Base-by-base conservation (phyloP, 306 rosid species). In the Cicer judaicum region DNA sequence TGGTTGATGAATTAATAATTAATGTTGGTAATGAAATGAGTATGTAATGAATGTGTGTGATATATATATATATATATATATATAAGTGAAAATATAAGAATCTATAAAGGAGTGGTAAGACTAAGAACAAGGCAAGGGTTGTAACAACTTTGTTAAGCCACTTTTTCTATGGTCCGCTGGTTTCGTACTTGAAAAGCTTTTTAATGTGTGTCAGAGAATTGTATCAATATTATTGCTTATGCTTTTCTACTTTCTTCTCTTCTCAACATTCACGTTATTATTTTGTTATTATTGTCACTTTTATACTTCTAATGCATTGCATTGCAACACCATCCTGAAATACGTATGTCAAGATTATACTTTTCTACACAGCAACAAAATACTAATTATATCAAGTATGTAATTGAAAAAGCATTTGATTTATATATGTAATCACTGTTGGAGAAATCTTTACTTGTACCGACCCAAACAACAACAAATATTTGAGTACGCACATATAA, bases 91-190 rank as follows among this genome's bases (percentile, higher is more conserved):
- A 60, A 12, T 12, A 12, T 12, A 43, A 76, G 84, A 79, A 75
- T 83, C 49, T 65, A 52, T 10, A 70, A 70, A 55, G 60, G 10
- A 54, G 81, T 14, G 63, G 68, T 36, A 19, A 16, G 65, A 69
- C 41, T 36, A 19, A 16, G 65, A 69, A 34, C 14, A 70, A 47
- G 15, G 60, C 14, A 16, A 16, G 2, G 70, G 65, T 54, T 50
- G 78, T 15, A 56, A 44, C 73, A 68, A 68, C 65, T 56, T 54
- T 71, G 83, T 39, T 9, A 6, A 57, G 65, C 69, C 76, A 57
- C 70, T 36, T 69, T 74, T 40, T 50, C 10, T 81, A 16, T 75
- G 84, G 52, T 78, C 84, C 85, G 79, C 74, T 78, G 53, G 77
- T 81, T 84, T 70, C 54, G 16, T 78, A 70, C 78, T 49, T 74